Evolutionary conservation across 768 basidiomycete genomes (phyloP), one percentile per base, ranked within the genome.

Genomic region (Lyophyllum semitale): DNA sequence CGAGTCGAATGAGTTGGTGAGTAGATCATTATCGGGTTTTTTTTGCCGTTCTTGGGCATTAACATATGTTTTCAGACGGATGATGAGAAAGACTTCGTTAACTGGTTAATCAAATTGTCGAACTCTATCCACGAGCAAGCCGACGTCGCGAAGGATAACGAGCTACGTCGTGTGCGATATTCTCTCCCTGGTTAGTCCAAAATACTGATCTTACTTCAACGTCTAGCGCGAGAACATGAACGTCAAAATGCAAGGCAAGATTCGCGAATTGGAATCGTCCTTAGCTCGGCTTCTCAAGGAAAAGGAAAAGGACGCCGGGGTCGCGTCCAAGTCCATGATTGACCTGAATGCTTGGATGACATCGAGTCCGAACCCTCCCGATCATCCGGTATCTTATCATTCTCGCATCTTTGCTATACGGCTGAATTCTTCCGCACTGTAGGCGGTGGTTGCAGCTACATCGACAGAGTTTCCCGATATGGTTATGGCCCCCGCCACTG

Each of bases 71-170:
- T 51, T 43, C 42, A 85, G 84, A 77, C 71, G 37, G 76, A 79
- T 47, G 61, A 71, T 13, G 85, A 86, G 64, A 81, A 76, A 62
- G 73, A 67, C 4, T 75, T 87, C 44, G 77, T 81, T 8, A 67
- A 74, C 48, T 67, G 71, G 45, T 59, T 87, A 27, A 72, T 81
- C 58, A 68, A 69, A 37, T 66, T 77, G 44, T 74, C 80, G 15
- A 73, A 78, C 48, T 72, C 74, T 11, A 66, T 79, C 20, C 77
- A 84, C 59, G 84, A 84, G 57, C 76, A 83, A 48, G 78, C 80
- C 17, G 69, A 79, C 33, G 75, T 84, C 27, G 73, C 71, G 23
- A 84, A 84, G 63, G 73, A 73, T 48, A 84, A 85, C 59, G 83
- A 85, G 51, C 73, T 87, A 26, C 78, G 77, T 55, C 73, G 78